These are phyloP conservation scores for Melaleuca quinquenervia DNA, from an alignment of 345 rosid species.

Conservation along the genomic window DNA sequence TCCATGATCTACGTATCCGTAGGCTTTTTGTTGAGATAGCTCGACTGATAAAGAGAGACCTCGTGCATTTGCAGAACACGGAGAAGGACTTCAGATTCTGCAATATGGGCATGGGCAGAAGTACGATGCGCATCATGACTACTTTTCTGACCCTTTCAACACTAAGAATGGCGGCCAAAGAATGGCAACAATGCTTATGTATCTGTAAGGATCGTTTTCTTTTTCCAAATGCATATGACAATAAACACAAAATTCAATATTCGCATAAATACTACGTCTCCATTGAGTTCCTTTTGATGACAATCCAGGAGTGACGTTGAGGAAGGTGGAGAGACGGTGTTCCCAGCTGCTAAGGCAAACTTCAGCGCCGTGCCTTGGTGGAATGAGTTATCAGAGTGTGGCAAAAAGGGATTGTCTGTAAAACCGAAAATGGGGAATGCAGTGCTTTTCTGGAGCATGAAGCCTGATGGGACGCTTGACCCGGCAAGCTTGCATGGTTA, in stretches of 20 bases:
- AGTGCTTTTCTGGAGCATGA: conserved; percentile 12
- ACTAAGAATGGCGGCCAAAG: conserved; percentile 11
- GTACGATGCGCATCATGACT: conserved; percentile 10
- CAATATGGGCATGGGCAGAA: conserved; percentile 9
- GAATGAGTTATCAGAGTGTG: conserved; percentile 15
- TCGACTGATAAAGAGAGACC: background rate
- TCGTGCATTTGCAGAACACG: conserved; percentile 2
- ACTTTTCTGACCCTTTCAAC: conserved; percentile 6
- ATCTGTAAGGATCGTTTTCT: conserved; percentile 3
- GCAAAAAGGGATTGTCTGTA: conserved; percentile 7
- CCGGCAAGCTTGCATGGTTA: conserved; percentile 12
- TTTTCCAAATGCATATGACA: background rate
- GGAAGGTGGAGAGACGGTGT: conserved; percentile 16
- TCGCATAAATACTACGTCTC: background rate
- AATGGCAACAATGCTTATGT: conserved; percentile 13
- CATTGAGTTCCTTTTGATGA: background rate
- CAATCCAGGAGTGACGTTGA: conserved; percentile 9
- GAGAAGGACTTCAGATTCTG: conserved; percentile 14
- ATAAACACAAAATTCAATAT: background rate
- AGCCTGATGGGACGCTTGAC: conserved; percentile 6
- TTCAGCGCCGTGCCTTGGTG: conserved; percentile 17
- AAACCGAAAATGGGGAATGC: conserved; percentile 19
- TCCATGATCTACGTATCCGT: background rate
- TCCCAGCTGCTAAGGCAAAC: conserved; percentile 6
- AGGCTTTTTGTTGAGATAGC: background rate